phyloP scores from a whole-genome alignment of 352 stramenopile species.

The Pythium dissotocum region DNA sequence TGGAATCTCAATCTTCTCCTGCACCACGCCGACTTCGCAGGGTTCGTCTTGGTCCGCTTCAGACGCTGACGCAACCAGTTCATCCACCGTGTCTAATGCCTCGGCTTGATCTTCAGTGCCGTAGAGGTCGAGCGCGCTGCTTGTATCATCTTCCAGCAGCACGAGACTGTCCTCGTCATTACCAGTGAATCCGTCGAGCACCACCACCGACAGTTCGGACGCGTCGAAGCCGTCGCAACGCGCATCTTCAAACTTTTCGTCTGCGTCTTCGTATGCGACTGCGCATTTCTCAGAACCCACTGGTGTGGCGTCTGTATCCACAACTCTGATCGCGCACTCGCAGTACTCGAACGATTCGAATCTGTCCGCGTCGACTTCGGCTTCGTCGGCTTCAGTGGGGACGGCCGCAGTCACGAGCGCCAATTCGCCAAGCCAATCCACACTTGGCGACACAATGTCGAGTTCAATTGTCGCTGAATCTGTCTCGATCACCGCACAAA shows the following conservation, averaged over 20 bases:
- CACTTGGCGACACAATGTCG: background rate
- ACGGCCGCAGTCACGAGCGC: background rate
- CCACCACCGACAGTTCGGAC: slow-evolving; percentile 6
- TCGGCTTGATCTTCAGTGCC: background rate
- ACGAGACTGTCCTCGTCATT: slow-evolving; percentile 33
- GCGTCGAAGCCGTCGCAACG: slow-evolving; percentile 9
- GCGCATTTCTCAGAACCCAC: background rate
- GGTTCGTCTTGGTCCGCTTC: background rate
- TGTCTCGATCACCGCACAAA: too few relatives aligned
- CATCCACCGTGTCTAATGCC: slow-evolving; percentile 10
- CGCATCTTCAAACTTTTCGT: slow-evolving; percentile 28
- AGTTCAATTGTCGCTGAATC: too few relatives aligned
- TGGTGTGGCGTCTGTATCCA: background rate
- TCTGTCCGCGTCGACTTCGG: slow-evolving; percentile 24
- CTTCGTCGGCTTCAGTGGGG: background rate
- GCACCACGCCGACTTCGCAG: background rate
- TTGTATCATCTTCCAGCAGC: slow-evolving; percentile 26
- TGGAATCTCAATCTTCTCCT: slow-evolving; percentile 8
- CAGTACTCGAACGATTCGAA: slow-evolving; percentile 44
- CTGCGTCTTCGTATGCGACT: slow-evolving; percentile 1
- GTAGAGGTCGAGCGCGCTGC: slow-evolving; percentile 3
- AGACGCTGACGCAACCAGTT: background rate
- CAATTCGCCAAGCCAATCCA: background rate
- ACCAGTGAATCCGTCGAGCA: slow-evolving; percentile 15
- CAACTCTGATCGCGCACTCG: slow-evolving; percentile 26